Percentiles rank a stretch among this genome's conserved stretches.
These are phyloP conservation scores for Scopulariopsis brevicaulis DNA, from an alignment of 2,329 filamentous ascomycete species.

Conservation along the genomic window DNA sequence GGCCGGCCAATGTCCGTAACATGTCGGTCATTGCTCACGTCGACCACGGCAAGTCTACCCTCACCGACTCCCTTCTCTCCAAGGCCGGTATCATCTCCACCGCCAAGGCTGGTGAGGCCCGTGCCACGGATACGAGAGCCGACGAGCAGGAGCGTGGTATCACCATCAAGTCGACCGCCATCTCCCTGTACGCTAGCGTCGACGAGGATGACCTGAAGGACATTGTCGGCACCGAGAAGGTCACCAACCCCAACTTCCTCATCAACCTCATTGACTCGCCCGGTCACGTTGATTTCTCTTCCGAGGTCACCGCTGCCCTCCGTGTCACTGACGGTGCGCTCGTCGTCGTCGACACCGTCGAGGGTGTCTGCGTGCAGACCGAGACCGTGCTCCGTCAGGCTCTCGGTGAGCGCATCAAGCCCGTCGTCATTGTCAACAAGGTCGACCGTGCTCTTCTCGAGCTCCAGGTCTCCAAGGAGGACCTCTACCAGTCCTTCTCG, in stretches of 20 bases:
- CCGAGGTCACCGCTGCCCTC: conserved; percentile 96
- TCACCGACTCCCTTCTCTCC: conserved; percentile 98
- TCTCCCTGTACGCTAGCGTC: conserved; percentile 89
- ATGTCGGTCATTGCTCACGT: conserved; percentile 99
- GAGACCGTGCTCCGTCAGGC: conserved; percentile 99
- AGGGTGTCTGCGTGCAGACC: conserved; percentile 99
- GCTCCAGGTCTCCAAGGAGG: conserved; percentile 96
- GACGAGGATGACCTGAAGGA: conserved; percentile 80
- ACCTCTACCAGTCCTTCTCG: conserved; percentile 98
- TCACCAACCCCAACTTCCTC: conserved; percentile 89
- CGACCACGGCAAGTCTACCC: conserved; percentile 99
- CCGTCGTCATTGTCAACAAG: conserved; percentile 99
- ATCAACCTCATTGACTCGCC: conserved; percentile 99
- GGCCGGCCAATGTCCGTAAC: conserved; percentile 71
- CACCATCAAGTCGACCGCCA: conserved; percentile 99
- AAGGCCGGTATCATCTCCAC: conserved; percentile 99
- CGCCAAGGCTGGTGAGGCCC: conserved; percentile 89
- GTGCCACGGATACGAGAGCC: conserved; percentile 92
- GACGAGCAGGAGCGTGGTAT: conserved; percentile 99
- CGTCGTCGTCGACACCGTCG: conserved; percentile 98
- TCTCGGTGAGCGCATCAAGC: conserved; percentile 99
- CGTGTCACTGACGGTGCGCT: conserved; percentile 99
- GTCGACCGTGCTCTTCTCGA: conserved; percentile 99
- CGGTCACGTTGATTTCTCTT: conserved; percentile 99
- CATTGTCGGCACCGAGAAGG: conserved; percentile 59